Conservation (phyloP, 495 filamentous ascomycete genomes). For the Hypoxylon lienhwacheense region DNA sequence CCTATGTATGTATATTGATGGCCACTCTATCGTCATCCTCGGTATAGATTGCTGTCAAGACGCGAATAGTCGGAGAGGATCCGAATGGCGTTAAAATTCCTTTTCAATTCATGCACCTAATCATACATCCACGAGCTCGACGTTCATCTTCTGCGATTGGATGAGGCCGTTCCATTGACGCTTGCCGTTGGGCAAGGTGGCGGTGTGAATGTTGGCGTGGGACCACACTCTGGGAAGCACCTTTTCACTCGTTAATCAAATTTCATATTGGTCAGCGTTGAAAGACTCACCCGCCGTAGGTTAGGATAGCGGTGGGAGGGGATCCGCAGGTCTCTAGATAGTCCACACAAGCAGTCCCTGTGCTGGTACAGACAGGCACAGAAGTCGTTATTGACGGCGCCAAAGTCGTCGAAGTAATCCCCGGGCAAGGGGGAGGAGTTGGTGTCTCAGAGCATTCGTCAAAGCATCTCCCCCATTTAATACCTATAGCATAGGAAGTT, state of each 20-base stretch:
- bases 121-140: too few species aligned
- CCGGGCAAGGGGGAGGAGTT: constrained; percentile 20
- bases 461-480: constrained; percentile 27
- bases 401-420: constrained; percentile 2
- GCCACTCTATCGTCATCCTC: too few species aligned
- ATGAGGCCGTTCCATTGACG: not conserved
- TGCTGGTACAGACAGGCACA: constrained; percentile 23
- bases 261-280: not conserved
- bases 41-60: too few species aligned
- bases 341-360: constrained; percentile 32
- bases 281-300: constrained; percentile 32
- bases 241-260: constrained; percentile 11
- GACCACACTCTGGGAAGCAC: constrained; percentile 32
- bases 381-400: not conserved
- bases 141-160: not conserved
- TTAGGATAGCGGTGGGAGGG: constrained; percentile 32
- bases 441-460: constrained; percentile 27
- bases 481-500: constrained; percentile 9
- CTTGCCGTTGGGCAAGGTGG: constrained; percentile 27
- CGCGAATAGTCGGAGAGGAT: too few species aligned
- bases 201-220: constrained; percentile 27
- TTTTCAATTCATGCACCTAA: too few species aligned
- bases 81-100: too few species aligned
- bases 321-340: constrained; percentile 30
- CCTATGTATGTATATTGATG: too few species aligned